phyloP scores from a whole-genome alignment of 78 protist genomes.

The Dictyostelium discoideum region DNA sequence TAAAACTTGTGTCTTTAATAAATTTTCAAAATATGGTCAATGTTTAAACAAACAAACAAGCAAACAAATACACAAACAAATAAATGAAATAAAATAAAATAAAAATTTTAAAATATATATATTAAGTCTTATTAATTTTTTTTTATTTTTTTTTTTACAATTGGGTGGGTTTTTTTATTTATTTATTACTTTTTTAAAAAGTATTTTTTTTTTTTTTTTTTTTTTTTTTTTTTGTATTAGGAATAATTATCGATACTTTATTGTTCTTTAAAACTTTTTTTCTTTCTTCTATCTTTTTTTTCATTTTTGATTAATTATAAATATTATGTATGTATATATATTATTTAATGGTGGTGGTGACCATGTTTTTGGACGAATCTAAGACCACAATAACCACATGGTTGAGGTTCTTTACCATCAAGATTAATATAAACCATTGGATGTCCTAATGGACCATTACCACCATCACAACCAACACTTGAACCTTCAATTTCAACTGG shows the following conservation, averaged over 20 bases:
- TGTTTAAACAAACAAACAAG: background rate
- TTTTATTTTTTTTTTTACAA: background rate
- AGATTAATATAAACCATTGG: slow-evolving; percentile 82
- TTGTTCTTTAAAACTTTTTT: background rate
- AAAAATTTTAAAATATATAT: too few relatives aligned
- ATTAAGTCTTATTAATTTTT: too few relatives aligned
- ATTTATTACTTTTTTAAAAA: too few relatives aligned
- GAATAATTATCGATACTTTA: background rate
- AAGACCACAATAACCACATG: slow-evolving; percentile 85
- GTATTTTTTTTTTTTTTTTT: background rate
- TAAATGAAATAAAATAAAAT: too few relatives aligned
- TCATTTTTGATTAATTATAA: background rate
- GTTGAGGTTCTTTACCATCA: slow-evolving; percentile 60
- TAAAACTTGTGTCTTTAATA: background rate
- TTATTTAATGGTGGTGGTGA: slow-evolving; percentile 60
- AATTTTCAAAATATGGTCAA: background rate
- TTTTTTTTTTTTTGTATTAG: background rate
- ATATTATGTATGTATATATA: background rate
- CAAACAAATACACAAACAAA: too few relatives aligned
- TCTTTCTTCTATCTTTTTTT: background rate
- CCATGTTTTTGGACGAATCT: slow-evolving; percentile 70
- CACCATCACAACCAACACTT: slow-evolving; percentile 80
- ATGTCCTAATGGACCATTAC: slow-evolving; percentile 80
- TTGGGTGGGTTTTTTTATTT: background rate
- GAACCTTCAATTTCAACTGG: slow-evolving; percentile 63